These are phyloP conservation scores for Talaromyces marneffei DNA, from an alignment of 2,329 filamentous ascomycete species.

Conservation along the genomic window DNA sequence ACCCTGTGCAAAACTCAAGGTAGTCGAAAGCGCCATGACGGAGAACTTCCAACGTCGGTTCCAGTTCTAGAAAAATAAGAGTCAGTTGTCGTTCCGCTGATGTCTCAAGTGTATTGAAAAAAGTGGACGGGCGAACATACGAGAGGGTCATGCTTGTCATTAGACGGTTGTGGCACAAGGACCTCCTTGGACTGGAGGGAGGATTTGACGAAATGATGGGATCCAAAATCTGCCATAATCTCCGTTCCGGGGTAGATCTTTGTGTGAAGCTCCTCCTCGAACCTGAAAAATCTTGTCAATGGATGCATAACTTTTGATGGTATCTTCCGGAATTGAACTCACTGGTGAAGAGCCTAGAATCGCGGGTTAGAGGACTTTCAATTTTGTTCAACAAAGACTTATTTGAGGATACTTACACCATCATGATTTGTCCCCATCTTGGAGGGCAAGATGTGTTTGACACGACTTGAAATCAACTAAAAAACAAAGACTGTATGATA, in stretches of 20 bases:
- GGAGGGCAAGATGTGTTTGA: not conserved
- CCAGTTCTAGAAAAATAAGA: slow-evolving; percentile 40
- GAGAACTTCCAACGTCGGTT: slow-evolving; percentile 40
- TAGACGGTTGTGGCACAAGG: slow-evolving; percentile 49
- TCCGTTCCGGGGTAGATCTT: slow-evolving; percentile 55
- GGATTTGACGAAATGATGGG: slow-evolving; percentile 59
- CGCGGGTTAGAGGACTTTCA: not conserved
- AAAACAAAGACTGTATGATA: not conserved
- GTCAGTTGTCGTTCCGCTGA: not conserved
- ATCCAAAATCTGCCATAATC: slow-evolving; percentile 56
- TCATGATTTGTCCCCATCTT: not conserved
- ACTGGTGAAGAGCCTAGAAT: not conserved
- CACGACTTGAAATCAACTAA: not conserved
- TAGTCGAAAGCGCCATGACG: slow-evolving; percentile 32
- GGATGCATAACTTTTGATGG: slow-evolving; percentile 24
- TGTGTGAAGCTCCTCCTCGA: slow-evolving; percentile 49
- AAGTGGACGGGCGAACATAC: slow-evolving; percentile 19
- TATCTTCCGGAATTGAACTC: not conserved
- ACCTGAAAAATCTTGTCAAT: slow-evolving; percentile 19
- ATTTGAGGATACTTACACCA: not conserved
- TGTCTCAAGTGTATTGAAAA: not conserved
- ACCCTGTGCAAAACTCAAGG: slow-evolving; percentile 49
- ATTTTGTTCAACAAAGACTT: not conserved
- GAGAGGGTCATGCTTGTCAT: slow-evolving; percentile 43
- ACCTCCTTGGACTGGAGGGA: slow-evolving; percentile 35